Evolutionary conservation across 345 rosid species (phyloP), one percentile per base, ranked within the genome.

Genomic region (Ceriops tagal): DNA sequence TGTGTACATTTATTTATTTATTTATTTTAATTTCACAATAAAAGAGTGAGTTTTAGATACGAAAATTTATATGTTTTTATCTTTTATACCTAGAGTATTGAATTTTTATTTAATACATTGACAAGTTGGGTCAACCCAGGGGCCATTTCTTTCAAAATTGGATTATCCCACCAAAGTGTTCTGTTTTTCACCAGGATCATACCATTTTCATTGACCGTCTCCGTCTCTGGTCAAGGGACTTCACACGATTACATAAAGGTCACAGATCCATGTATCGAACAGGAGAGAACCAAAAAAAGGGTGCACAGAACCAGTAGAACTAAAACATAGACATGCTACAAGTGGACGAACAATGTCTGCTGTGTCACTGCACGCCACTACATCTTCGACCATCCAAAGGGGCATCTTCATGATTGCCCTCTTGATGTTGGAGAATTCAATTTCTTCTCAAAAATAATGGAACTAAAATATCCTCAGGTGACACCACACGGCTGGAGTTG

Each of bases 141-240:
- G 59, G 27, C 16, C 13, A 55, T 22, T 55, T 55, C 59, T 21
- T 5, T 11, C 24, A 24, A 47, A 22, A 69, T 43, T 39, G 30
- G 27, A 70, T 39, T 27, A 39, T 68, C 28, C 62, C 68, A 19
- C 26, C 26, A 24, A 39, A 39, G 4, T 11, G 39, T 51, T 21
- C 65, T 39, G 65, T 59, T 65, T 19, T 65, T 26, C 51, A 46
- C 37, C 8, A 39, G 5, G n/a, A 18, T 57, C 55, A 26, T 67
- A 30, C 58, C 34, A 24, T 49, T 24, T 31, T 57, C 51, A 8
- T 28, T 37, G 27, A 59, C 58, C 58, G 52, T 62, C 8, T 58
- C 26, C n/a, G 13, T 53, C 27, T 68, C 21, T 34, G 73, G 73
- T 71, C 76, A 74, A 79, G 18, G 28, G 34, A 61, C 16, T 20